Evolutionary conservation across 1,284 basidiomycete species (phyloP), one percentile per base, ranked within the genome.

Genomic region (Somion occarium): DNA sequence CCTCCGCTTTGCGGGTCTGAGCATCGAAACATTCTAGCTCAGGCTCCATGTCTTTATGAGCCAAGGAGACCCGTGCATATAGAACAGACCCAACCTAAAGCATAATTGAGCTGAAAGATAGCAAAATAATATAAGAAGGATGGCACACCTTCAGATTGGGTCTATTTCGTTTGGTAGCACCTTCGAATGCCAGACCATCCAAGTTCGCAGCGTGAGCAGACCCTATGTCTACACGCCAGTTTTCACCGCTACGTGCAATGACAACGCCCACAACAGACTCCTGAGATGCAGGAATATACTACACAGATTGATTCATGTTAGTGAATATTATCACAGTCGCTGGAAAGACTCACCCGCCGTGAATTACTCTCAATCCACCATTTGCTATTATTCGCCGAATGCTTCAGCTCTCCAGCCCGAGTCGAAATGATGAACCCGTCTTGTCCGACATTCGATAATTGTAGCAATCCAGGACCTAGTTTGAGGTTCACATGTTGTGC

Each of bases 1-100:
- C 91, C 56, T 87, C 86, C 0, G 89, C 72, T 67, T 93, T 93
- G 58, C 79, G 83, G 25, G 88, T 90, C 59, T 91, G 85, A 2
- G 88, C 88, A 62, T 93, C 88, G 61, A 92, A 91, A 64, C 91
- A 93, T 63, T 92, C 89, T 3, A 93, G 71, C 61, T 93, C 91
- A 1, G 91, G 91, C 48, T 93, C 91, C 83, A 92, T 91, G 63
- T 93, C 90, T 61, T 88, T 90, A 61, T 92, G 88, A 13, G 91
- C 91, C 22, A 93, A 69, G 9, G 88, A 91, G 26, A 93, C 83
- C 41, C 91, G 82, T 1, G 88, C 89, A 66, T 92, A 93, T 1
- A 93, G 75, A 38, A 93, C 68, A 5, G 83, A 79, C 30, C 91
- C 91, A 44, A 93, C 80, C 91, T 93, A 57, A 37, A 27, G 5